Evolutionary conservation across 768 basidiomycete genomes (phyloP), one percentile per base, ranked within the genome.

Genomic region (Agrocybe praecox): DNA sequence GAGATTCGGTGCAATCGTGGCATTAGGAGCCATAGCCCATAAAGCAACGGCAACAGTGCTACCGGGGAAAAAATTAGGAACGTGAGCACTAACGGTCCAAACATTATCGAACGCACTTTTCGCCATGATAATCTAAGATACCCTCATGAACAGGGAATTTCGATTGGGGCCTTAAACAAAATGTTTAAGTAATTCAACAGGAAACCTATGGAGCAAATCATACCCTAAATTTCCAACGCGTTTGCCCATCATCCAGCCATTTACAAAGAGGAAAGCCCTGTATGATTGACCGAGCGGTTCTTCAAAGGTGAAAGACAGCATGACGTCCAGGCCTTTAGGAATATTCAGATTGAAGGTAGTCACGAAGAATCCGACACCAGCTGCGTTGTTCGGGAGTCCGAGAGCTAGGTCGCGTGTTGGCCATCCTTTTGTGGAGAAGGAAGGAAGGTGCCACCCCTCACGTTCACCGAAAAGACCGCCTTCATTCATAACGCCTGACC

Each of bases 181-280:
- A 26, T 40, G 14, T 44, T 21, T 18, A 15, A 21, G 50, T n/a
- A 17, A 18, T 44, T 49, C n/a, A 34, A 29, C 29, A 40, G 23
- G 5, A 11, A 40, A 22, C 19, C 14, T 10, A 43, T 15, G 8
- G 21, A 52, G 46, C 49, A 19, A 34, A 49, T 52, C 80, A 56
- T 58, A 84, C 89, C 88, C 88, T 1, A 89, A 79, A 63, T 89
- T 87, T 14, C 73, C 85, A n/a, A 88, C 79, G 18, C 86, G 69
- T 72, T 92, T 93, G 9, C 92, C 92, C 83, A 90, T 90, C 83
- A 89, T 88, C 92, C 92, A 94, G 12, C 92, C 92, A 62, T 94
- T 93, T 18, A 94, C 87, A 56, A 90, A 93, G 42, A 94, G 62
- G 44, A 84, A 76, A 2, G 87, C 85, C 15, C 91, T 81, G 64